Base-by-base conservation (phyloP, 2,329 filamentous ascomycete genomes). In the Orbilia quercus region DNA sequence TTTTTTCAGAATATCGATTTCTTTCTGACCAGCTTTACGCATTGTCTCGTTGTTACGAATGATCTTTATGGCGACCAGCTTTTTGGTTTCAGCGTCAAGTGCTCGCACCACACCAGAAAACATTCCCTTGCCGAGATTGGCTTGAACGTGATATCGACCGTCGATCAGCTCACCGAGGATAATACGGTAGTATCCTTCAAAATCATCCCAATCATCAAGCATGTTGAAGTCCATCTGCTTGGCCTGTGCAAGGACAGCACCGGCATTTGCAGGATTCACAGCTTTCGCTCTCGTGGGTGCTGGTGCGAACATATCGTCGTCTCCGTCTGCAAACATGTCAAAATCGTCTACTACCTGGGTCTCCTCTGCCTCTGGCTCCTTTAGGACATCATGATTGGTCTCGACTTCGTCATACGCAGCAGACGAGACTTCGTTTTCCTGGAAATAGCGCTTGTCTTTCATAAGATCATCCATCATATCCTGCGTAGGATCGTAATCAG, bases 91-190 rank as follows among this genome's bases (percentile, higher is more conserved):
- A 20, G 89, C 86, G 80, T 97, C 93, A 75, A 87, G 85, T 20
- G 95, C 95, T 75, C 92, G 89, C 59, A 95, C 92, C n/a, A 99
- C 95, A 7, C 92, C 92, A 0, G 95, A 96, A 80, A 97, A 99
- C 86, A 97, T 96, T 77, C 95, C 95, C 81, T 91, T 92, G 75
- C 95, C 95, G 20, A 99, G 85, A 58, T 89, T 89, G 69, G 93
- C 88, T 80, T 94, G 90, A 31, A 99, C 88, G 79, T 95, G 91
- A 80, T 98, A 98, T 34, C 92, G 90, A 28, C 89, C 89, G 77
- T 96, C 91, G 75, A 99, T 85, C 57, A 98, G 83, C 82, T 99
- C 95, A 78, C 94, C 93, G 42, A 92, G 88, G 66, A 96, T 92
- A 67, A 97, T 89, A 81, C 95, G 96, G 84, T 98, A 99, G 80